Evolutionary conservation across 2,329 filamentous ascomycete species (phyloP), one percentile per base, ranked within the genome.

Genomic region (Hypoxylon sp.): DNA sequence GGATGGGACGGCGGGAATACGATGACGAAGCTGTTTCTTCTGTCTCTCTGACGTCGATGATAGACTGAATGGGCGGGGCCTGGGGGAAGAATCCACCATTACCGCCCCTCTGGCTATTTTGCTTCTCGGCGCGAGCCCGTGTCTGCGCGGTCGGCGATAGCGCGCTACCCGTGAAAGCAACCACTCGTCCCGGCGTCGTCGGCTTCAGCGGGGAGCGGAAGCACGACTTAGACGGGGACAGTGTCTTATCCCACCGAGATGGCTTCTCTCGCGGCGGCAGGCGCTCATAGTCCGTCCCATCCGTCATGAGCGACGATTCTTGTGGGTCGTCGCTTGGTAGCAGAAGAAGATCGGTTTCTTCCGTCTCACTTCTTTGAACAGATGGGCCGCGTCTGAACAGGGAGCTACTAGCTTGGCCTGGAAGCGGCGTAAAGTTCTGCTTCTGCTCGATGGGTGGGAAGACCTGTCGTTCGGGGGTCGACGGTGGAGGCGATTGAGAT

Each of bases 191-290:
- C 0, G 84, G 84, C 1, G 84, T 87, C 64, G 81, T 85, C 3
- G 84, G 81, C 69, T 88, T 88, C 17, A 85, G 71, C 0, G 85
- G 84, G 3, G 85, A 86, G 17, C 86, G 81, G 22, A 88, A 74
- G 67, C 80, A 84, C 0, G 86, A 88, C 70, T 88, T 88, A 7
- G 75, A 79, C 0, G 86, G 85, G 1, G 85, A 87, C 4, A 81
- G 80, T n/a, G 81, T 79, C 62, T 79, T 82, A 53, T 82, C 78
- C 11, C 85, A 84, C 3, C 82, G 76, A 1, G 83, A 81, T 6
- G 82, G 81, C 20, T 84, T 79, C n/a, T 79, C 70, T 3, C 78
- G 78, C 2, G 74, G 78, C 15, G 76, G 72, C 6, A 79, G 73
- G 53, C 73, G 77, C 47, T 78, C 77, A 34, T 79, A 78, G 0